Conservation (phyloP, 179 eudicot genomes). For the Beta lomatogona region DNA sequence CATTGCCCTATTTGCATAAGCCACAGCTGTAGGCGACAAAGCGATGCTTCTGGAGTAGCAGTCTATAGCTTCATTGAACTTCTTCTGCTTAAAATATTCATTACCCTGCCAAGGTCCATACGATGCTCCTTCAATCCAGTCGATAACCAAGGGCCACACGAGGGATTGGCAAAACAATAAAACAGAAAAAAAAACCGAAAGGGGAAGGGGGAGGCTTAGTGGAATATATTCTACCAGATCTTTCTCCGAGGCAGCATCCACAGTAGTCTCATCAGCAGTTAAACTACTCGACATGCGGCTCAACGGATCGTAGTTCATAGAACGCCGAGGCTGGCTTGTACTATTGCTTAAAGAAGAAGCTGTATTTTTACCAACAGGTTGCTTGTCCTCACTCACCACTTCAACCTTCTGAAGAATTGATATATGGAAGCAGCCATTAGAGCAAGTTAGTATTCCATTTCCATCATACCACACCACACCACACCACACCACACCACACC, state of each 20-base stretch:
- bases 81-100: slow-evolving; percentile 89
- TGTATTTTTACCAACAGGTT: slow-evolving; percentile 23
- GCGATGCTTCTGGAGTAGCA: slow-evolving; percentile 97
- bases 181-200: neutral
- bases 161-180: neutral
- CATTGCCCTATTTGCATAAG: slow-evolving; percentile 98
- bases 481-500: neutral
- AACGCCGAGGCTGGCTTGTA: slow-evolving; percentile 12
- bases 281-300: slow-evolving; percentile 50
- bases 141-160: neutral
- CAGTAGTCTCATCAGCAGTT: slow-evolving; percentile 47
- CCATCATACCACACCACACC: slow-evolving; percentile 2
- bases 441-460: slow-evolving; percentile 1
- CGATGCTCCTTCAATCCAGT: neutral
- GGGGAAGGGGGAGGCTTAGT: too few species aligned
- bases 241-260: slow-evolving; percentile 93
- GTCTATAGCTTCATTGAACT: slow-evolving; percentile 88
- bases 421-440: slow-evolving; percentile 6
- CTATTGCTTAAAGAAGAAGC: slow-evolving; percentile 11
- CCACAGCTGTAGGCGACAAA: slow-evolving; percentile 89
- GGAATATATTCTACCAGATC: slow-evolving; percentile 58
- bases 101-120: slow-evolving; percentile 61
- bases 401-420: slow-evolving; percentile 22
- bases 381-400: slow-evolving; percentile 18
- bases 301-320: slow-evolving; percentile 49